These are phyloP conservation scores for Pelargonium nanum DNA, from an alignment of 345 rosid species.

Conservation along the genomic window DNA sequence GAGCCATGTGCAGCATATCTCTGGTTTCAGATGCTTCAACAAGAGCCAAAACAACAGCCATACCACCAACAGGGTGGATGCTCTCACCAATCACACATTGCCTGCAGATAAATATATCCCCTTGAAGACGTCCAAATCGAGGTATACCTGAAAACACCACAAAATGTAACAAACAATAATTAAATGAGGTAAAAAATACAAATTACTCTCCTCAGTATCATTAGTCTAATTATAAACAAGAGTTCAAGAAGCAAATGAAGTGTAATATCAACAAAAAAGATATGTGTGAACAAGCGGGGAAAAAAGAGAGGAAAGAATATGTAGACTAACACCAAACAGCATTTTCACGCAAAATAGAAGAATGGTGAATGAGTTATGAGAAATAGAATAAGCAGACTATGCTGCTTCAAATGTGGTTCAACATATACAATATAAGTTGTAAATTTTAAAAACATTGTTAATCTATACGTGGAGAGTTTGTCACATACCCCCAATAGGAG, in stretches of 20 bases:
- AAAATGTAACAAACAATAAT: constrained; percentile 2
- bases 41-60: constrained; percentile 76
- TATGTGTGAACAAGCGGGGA: not conserved
- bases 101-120: constrained; percentile 75
- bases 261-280: not conserved
- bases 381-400: not conserved
- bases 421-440: not conserved
- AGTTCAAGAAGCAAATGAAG: not conserved
- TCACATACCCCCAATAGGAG: constrained; percentile 89
- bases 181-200: constrained; percentile 1
- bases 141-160: constrained; percentile 63
- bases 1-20: constrained; percentile 96
- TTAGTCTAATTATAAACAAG: not conserved
- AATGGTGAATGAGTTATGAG: not conserved
- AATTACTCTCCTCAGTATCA: not conserved
- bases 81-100: constrained; percentile 86
- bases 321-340: not conserved
- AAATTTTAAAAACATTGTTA: too few relatives aligned
- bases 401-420: not conserved
- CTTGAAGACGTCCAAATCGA: constrained; percentile 84
- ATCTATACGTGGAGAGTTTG: not conserved
- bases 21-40: constrained; percentile 91
- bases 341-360: not conserved
- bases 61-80: constrained; percentile 85
- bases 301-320: not conserved